Conservation (phyloP, 345 rosid genomes). For the Stellera chamaejasme region DNA sequence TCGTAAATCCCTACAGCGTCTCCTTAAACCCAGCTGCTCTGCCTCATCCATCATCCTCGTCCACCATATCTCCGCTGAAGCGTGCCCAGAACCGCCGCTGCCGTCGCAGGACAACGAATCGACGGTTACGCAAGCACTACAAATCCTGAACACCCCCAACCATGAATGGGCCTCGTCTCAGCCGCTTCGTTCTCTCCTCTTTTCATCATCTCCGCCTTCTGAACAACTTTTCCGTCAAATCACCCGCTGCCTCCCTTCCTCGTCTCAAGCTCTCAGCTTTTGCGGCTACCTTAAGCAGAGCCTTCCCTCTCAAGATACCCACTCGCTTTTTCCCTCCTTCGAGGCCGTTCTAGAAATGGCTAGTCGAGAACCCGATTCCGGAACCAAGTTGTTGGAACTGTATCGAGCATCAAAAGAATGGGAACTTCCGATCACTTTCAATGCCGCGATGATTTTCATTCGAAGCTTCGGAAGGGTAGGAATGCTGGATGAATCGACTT, state of each 20-base stretch:
- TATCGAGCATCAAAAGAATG: constrained; percentile 42
- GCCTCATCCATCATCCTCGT: constrained; percentile 6
- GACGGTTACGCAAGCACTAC: constrained; percentile 21
- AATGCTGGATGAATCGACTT: constrained; percentile 35
- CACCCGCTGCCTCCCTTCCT: constrained; percentile 45
- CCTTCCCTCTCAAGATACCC: constrained; percentile 21
- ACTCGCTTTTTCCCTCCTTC: constrained; percentile 34
- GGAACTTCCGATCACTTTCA: constrained; percentile 34
- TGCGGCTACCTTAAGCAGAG: constrained; percentile 33
- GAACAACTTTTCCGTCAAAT: constrained; percentile 33
- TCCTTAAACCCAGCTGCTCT: constrained; percentile 4
- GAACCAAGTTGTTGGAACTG: constrained; percentile 28
- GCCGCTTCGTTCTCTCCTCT: constrained; percentile 35
- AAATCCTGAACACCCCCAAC: constrained; percentile 36
- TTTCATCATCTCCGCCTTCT: constrained; percentile 26
- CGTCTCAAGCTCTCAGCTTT: constrained; percentile 50
- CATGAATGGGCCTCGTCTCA: constrained; percentile 43
- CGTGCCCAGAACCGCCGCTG: constrained; percentile 3
- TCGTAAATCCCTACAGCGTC: constrained; percentile 13
- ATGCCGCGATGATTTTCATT: constrained; percentile 38
- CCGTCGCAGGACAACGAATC: constrained; percentile 20
- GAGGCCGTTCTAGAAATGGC: constrained; percentile 54
- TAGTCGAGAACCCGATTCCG: constrained; percentile 28
- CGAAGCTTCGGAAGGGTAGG: constrained; percentile 38
- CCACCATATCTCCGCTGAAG: constrained; percentile 25